phyloP scores from a whole-genome alignment of 1,284 basidiomycete species.

The Irpex sp. region DNA sequence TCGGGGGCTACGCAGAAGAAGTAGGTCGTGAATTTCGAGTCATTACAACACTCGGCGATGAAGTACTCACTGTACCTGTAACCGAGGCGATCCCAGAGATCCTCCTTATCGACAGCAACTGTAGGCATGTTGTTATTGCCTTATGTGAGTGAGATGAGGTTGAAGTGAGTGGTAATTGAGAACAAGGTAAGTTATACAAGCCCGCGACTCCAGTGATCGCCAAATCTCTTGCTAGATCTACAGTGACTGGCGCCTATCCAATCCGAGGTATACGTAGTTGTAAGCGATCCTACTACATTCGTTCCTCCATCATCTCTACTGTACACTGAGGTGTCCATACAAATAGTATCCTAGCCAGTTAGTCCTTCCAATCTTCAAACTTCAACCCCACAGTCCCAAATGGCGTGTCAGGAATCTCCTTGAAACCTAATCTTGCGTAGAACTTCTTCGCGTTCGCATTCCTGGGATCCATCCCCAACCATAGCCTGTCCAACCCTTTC shows the following conservation, averaged over 20 bases:
- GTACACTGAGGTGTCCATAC: too few species aligned
- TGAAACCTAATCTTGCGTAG: slow-evolving; percentile 56
- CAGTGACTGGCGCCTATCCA: neutral
- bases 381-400: slow-evolving; percentile 44
- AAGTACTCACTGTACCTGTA: slow-evolving; percentile 71
- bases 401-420: slow-evolving; percentile 43
- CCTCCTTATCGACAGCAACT: slow-evolving; percentile 91
- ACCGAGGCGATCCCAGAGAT: slow-evolving; percentile 88
- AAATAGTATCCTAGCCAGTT: neutral
- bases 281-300: too few species aligned
- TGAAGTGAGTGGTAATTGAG: neutral
- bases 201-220: neutral
- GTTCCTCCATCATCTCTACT: neutral
- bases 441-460: slow-evolving; percentile 56
- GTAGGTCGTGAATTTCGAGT: slow-evolving; percentile 6
- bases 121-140: slow-evolving; percentile 73
- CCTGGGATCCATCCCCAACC: slow-evolving; percentile 58
- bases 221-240: neutral
- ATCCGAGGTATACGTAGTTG: too few species aligned
- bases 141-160: neutral
- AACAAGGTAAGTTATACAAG: neutral
- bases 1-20: slow-evolving; percentile 62
- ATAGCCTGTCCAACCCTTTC: slow-evolving; percentile 46
- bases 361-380: slow-evolving; percentile 37
- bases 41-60: neutral